A percentile compares a stretch with the other conserved stretches of the same genome.
These are phyloP conservation scores for Aspergillus conjunctus DNA, from an alignment of 495 filamentous ascomycete species.

Conservation along the genomic window DNA sequence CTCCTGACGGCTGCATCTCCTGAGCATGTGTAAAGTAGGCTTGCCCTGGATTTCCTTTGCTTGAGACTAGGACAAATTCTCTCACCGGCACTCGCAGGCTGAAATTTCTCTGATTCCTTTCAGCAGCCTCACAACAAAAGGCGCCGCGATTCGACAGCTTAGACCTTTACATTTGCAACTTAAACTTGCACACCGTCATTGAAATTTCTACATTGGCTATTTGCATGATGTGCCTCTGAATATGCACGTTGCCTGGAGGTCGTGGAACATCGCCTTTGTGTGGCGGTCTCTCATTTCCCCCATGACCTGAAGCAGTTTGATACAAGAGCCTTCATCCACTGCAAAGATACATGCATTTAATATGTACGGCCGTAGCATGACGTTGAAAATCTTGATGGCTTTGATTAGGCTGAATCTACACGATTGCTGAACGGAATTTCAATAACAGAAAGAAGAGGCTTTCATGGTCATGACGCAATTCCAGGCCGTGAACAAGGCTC, in stretches of 20 bases:
- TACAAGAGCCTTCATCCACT: neutral
- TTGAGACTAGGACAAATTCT: neutral
- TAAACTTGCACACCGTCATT: too few relatives aligned
- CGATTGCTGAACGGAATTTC: neutral
- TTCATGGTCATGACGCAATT: slow-evolving; percentile 9
- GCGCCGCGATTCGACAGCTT: neutral
- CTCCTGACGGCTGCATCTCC: too few relatives aligned
- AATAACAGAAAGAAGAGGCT: slow-evolving; percentile 3
- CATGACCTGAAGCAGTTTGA: too few relatives aligned
- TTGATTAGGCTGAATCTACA: slow-evolving; percentile 3
- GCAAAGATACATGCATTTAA: neutral
- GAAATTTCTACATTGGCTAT: too few relatives aligned
- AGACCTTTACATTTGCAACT: too few relatives aligned
- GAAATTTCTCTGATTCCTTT: neutral
- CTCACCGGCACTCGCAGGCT: neutral
- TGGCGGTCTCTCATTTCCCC: too few relatives aligned
- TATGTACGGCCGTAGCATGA: neutral
- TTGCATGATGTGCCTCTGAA: too few relatives aligned
- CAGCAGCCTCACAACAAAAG: neutral
- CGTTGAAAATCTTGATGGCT: neutral
- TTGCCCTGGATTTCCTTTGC: neutral
- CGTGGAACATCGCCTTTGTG: too few relatives aligned
- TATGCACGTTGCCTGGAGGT: too few relatives aligned
- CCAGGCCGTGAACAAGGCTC: neutral
- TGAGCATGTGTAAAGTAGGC: too few relatives aligned